Conservation (phyloP, 2,329 filamentous ascomycete species). For the Aspergillus nomiae region DNA sequence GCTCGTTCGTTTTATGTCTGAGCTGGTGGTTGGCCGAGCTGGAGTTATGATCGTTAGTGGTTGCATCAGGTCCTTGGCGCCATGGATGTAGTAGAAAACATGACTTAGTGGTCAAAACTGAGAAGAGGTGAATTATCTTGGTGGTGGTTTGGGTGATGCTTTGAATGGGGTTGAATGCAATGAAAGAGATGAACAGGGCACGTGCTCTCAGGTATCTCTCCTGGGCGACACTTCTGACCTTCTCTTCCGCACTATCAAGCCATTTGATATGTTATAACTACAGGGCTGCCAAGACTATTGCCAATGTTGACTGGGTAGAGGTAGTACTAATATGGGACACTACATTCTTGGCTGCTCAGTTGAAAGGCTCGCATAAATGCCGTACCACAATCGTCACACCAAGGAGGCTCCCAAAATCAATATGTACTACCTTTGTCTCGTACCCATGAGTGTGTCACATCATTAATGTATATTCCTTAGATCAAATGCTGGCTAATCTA, state of each 20-base stretch:
- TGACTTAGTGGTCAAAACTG: background rate
- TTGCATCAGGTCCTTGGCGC: background rate
- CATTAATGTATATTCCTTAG: background rate
- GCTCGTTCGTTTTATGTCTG: background rate
- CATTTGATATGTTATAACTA: background rate
- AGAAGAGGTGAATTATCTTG: background rate
- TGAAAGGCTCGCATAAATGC: background rate
- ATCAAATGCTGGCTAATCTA: slow-evolving; percentile 7
- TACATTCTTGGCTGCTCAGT: background rate
- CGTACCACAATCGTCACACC: background rate
- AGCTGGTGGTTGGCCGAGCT: background rate
- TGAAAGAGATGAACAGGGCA: background rate
- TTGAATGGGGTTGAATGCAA: no score
- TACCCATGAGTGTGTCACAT: background rate
- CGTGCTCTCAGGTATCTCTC: background rate
- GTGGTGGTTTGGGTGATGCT: no score
- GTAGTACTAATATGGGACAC: background rate
- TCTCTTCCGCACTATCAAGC: background rate
- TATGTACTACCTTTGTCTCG: background rate
- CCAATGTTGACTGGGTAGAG: background rate
- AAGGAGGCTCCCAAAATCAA: background rate
- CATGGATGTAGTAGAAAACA: background rate
- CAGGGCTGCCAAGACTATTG: background rate
- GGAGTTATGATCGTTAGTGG: no score
- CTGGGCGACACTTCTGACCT: background rate